Evolutionary conservation across 352 stramenopile species (phyloP).

Genomic region (Aphanomyces cochlioides): DNA sequence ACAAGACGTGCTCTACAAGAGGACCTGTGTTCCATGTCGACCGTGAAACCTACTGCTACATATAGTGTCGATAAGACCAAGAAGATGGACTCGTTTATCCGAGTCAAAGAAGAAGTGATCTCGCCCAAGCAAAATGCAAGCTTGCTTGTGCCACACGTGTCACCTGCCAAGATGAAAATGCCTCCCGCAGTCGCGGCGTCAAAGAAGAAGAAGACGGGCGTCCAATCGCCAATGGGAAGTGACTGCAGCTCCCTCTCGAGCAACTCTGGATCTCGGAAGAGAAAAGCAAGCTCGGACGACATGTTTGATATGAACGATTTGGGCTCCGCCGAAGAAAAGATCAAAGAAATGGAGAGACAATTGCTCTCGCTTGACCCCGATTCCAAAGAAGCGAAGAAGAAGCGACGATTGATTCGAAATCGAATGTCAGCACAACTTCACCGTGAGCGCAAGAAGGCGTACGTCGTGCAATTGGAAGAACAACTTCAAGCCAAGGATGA

Average conservation of each 20-base stretch:
- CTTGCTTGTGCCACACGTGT: neutral
- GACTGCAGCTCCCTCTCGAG: conserved; percentile 23
- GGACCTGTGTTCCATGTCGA: conserved; percentile 13
- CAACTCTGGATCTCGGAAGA: conserved; percentile 15
- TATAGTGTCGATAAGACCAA: conserved; percentile 5
- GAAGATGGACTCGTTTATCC: conserved; percentile 22
- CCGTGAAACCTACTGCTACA: conserved; percentile 6
- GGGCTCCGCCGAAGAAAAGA: conserved; percentile 50
- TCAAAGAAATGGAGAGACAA: conserved; percentile 80
- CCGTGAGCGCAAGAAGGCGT: conserved; percentile 84
- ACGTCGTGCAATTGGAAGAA: conserved; percentile 81
- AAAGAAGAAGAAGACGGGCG: conserved; percentile 22
- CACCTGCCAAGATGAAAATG: conserved; percentile 25
- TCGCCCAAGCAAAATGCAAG: conserved; percentile 15
- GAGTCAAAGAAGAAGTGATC: conserved; percentile 28
- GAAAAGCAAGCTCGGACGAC: conserved; percentile 21
- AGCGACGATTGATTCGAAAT: conserved; percentile 81
- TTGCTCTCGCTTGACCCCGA: conserved; percentile 78
- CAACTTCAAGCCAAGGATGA: conserved; percentile 77
- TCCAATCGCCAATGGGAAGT: conserved; percentile 24
- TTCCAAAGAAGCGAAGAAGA: conserved; percentile 88
- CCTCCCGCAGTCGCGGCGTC: neutral
- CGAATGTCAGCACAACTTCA: conserved; percentile 86
- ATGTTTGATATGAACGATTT: conserved; percentile 28
- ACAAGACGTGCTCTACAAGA: neutral